Evolutionary conservation across 75 land plant genomes (phyloP).

Genomic region (Sequoiadendron giganteum): DNA sequence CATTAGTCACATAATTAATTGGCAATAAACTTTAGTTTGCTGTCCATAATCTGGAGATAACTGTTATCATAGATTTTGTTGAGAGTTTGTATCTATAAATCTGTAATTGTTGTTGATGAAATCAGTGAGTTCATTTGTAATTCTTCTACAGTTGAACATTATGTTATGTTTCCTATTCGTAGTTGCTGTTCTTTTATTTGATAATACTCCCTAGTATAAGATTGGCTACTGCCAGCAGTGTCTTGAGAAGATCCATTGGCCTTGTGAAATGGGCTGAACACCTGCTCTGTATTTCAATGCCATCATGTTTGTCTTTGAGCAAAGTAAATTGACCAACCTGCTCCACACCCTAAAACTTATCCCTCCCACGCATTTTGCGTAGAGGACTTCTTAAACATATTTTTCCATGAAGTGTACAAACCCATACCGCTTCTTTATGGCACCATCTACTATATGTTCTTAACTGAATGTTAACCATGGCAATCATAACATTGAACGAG

Average conservation of each 20-base stretch:
- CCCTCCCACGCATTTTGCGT: constrained; percentile 43
- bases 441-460: constrained; percentile 63
- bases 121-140: too few relatives aligned
- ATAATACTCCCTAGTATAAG: constrained; percentile 54
- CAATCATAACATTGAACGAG: too few relatives aligned
- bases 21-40: too few relatives aligned
- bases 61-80: too few relatives aligned
- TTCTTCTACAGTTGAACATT: too few relatives aligned
- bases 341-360: constrained; percentile 20
- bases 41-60: too few relatives aligned
- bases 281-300: constrained; percentile 14
- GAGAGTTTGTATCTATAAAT: too few relatives aligned
- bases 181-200: too few relatives aligned
- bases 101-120: too few relatives aligned
- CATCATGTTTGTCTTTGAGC: constrained; percentile 68
- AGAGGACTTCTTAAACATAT: constrained; percentile 76
- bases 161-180: too few relatives aligned
- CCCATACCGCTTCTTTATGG: constrained; percentile 78
- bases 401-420: constrained; percentile 54
- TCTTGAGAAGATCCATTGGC: constrained; percentile 56
- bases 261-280: constrained; percentile 31
- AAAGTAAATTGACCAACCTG: constrained; percentile 34
- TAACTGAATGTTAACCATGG: too few relatives aligned
- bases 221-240: constrained; percentile 78
- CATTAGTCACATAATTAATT: too few relatives aligned